Conservation (phyloP, 1,284 basidiomycete genomes). For the Tilletiopsis washingtonensis region DNA sequence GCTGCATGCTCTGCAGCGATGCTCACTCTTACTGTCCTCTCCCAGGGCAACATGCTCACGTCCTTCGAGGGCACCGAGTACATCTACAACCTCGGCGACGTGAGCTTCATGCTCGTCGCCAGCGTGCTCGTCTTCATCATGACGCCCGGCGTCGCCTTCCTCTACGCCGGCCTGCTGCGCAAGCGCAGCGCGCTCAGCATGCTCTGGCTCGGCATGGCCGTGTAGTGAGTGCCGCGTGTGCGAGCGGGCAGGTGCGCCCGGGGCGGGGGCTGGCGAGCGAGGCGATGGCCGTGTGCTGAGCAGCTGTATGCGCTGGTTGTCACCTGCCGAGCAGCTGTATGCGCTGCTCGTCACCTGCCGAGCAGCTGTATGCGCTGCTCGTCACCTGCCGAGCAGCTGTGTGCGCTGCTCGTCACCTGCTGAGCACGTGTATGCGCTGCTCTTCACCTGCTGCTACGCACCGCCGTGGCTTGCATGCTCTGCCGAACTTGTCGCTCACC, state of each 20-base stretch:
- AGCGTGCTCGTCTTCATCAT: conserved; percentile 71
- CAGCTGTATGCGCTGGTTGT: too few species aligned
- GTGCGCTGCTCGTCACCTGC: too few species aligned
- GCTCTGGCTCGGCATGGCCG: conserved; percentile 74
- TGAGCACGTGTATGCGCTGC: too few species aligned
- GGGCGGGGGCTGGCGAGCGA: too few species aligned
- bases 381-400: too few species aligned
- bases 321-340: too few species aligned
- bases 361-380: too few species aligned
- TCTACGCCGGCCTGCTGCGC: conserved; percentile 74
- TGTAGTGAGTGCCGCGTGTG: not conserved
- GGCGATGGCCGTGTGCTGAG: too few species aligned
- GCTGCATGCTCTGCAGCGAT: not conserved
- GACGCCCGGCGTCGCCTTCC: conserved; percentile 64
- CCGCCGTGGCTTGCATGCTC: not conserved
- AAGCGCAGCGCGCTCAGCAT: conserved; percentile 88
- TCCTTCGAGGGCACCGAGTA: not conserved
- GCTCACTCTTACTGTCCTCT: too few species aligned
- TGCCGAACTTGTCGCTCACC: not conserved
- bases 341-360: too few species aligned
- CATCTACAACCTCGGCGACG: conserved; percentile 51
- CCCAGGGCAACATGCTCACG: conserved; percentile 1
- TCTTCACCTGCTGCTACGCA: too few species aligned
- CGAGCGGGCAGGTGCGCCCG: not conserved
- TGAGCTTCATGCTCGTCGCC: conserved; percentile 51